Conservation (phyloP, 305 asterid genomes). For the Fraxinus latifolia region DNA sequence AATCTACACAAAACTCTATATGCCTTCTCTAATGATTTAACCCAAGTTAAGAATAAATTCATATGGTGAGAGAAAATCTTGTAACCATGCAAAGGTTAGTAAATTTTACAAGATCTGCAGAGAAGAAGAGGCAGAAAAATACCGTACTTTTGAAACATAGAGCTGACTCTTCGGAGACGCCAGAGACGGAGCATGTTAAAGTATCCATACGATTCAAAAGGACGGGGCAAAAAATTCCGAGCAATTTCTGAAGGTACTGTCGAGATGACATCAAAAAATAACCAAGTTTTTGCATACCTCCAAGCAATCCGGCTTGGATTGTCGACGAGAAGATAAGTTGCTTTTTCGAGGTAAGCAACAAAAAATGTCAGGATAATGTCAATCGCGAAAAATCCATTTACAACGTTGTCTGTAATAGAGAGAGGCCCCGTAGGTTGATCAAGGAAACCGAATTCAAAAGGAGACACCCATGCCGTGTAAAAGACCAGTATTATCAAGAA, state of each 20-base stretch:
- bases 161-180: constrained; percentile 87
- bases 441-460: constrained; percentile 75
- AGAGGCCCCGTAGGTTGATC: constrained; percentile 38
- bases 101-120: neutral
- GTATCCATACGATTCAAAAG: constrained; percentile 56
- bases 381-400: constrained; percentile 68
- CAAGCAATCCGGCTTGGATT: constrained; percentile 51
- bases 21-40: neutral
- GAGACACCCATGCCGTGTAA: constrained; percentile 92
- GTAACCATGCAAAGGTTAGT: neutral
- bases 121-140: neutral
- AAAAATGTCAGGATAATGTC: constrained; percentile 85
- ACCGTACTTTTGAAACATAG: constrained; percentile 19
- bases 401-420: constrained; percentile 58
- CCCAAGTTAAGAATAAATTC: neutral
- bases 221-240: constrained; percentile 45
- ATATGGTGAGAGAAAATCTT: neutral
- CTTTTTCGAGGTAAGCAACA: constrained; percentile 67
- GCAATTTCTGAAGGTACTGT: constrained; percentile 80
- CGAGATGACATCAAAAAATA: constrained; percentile 64
- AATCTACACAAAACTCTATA: neutral
- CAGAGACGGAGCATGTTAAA: constrained; percentile 92
- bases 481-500: constrained; percentile 57
- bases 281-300: constrained; percentile 62
- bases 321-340: constrained; percentile 65